Percentiles rank a stretch among this genome's conserved stretches.
Conservation (phyloP, 495 filamentous ascomycete species). For the Aspergillus olivimuriae region DNA sequence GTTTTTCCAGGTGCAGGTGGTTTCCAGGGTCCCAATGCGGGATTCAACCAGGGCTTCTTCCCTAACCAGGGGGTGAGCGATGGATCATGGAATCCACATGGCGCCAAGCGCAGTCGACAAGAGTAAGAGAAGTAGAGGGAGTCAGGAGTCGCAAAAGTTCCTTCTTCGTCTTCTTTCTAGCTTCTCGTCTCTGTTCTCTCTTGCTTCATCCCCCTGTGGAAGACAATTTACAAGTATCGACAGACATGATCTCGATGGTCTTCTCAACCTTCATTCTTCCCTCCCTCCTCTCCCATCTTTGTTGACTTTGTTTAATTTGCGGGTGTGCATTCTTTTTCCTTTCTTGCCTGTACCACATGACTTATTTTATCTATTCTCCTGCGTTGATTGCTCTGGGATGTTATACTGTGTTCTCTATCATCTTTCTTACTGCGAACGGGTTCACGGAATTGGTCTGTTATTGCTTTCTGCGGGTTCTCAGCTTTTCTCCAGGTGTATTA, state of each 20-base stretch:
- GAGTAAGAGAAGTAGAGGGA: slow-evolving; percentile 36
- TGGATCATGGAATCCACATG: slow-evolving; percentile 77
- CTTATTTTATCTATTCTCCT: background rate
- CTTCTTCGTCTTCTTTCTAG: slow-evolving; percentile 5
- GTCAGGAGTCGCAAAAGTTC: background rate
- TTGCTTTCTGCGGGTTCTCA: slow-evolving; percentile 10
- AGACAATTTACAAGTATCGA: no score
- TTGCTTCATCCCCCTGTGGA: background rate
- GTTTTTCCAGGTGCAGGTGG: slow-evolving; percentile 37
- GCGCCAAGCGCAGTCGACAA: slow-evolving; percentile 69
- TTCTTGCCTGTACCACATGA: background rate
- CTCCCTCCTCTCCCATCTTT: no score
- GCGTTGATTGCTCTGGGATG: background rate
- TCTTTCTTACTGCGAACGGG: background rate
- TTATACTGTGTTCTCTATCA: background rate
- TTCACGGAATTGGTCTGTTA: slow-evolving; percentile 6
- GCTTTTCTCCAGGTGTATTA: slow-evolving; percentile 25
- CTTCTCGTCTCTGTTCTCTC: background rate
- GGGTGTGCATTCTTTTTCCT: background rate
- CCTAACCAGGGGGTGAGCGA: slow-evolving; percentile 50
- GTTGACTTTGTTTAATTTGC: no score
- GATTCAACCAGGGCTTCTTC: slow-evolving; percentile 82
- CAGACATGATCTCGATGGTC: no score
- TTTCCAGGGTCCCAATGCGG: slow-evolving; percentile 62
- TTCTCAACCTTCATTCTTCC: no score